Conservation (phyloP, 257 asterid species). For the Ajuga chamaepitys region DNA sequence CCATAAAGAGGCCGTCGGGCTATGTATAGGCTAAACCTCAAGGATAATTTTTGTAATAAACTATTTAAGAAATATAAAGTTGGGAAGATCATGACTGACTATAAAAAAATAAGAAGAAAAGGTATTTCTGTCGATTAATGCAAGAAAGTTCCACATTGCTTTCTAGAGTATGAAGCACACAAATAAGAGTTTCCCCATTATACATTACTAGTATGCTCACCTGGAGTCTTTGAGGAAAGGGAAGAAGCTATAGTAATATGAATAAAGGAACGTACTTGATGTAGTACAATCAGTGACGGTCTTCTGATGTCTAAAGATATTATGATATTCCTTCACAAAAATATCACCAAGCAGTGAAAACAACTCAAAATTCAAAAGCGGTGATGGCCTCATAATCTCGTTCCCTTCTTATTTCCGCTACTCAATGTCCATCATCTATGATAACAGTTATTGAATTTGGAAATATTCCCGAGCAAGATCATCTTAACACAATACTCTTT, state of each 20-base stretch:
- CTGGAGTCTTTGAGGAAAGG: background rate
- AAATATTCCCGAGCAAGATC: slow-evolving; percentile 3
- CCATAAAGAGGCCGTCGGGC: no score
- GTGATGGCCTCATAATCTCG: background rate
- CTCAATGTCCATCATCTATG: background rate
- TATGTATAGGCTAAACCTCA: background rate
- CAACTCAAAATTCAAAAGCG: background rate
- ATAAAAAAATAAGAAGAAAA: background rate
- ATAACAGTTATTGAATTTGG: background rate
- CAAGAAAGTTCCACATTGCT: no score
- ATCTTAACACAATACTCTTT: background rate
- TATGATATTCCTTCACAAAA: background rate
- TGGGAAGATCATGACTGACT: background rate
- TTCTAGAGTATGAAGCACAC: background rate
- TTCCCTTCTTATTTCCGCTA: background rate
- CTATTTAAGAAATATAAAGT: background rate
- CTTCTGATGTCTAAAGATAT: background rate
- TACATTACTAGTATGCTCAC: background rate
- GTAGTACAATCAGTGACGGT: background rate
- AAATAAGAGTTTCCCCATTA: background rate
- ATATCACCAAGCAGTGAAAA: background rate
- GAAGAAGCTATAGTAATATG: background rate
- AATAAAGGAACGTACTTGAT: background rate
- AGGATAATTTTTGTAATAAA: background rate
- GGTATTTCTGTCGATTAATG: background rate